Percentiles rank a stretch among this genome's conserved stretches.
Evolutionary conservation across 2,329 filamentous ascomycete genomes (phyloP).

Genomic region (Sporothrix sp.): DNA sequence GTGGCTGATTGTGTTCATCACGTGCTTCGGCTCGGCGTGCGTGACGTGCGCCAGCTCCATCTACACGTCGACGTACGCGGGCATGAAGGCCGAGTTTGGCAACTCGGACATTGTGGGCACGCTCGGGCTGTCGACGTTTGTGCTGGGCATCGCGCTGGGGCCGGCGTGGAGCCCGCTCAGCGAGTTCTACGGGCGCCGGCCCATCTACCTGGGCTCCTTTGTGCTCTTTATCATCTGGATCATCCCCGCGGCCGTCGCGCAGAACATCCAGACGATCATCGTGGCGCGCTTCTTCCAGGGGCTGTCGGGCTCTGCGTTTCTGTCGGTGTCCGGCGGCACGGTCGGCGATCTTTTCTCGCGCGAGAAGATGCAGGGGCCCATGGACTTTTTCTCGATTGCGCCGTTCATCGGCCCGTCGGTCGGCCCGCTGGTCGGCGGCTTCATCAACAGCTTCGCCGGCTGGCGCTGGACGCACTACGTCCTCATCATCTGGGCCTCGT

Average conservation of each 20-base stretch:
- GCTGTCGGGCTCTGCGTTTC: conserved; percentile 57
- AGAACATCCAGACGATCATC: conserved; percentile 72
- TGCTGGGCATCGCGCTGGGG: conserved; percentile 60
- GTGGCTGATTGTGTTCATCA: conserved; percentile 69
- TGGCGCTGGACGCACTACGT: conserved; percentile 85
- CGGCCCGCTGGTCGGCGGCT: conserved; percentile 59
- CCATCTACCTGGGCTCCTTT: conserved; percentile 71
- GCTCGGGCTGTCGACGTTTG: conserved; percentile 72
- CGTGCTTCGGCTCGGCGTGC: conserved; percentile 65
- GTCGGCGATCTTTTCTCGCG: conserved; percentile 69
- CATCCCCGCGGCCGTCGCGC: conserved; percentile 70
- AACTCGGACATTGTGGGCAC: conserved; percentile 64
- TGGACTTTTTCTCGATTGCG: conserved; percentile 66
- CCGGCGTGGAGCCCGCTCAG: conserved; percentile 56
- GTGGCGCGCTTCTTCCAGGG: conserved; percentile 70
- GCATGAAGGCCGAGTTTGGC: conserved; percentile 66
- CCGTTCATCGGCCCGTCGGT: conserved; percentile 55
- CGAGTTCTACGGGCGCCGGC: conserved; percentile 73
- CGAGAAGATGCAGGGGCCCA: conserved; percentile 63
- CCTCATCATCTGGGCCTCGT: conserved; percentile 70
- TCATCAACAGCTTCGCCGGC: conserved; percentile 64
- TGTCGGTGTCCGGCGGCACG: conserved; percentile 72
- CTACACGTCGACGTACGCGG: conserved; percentile 72
- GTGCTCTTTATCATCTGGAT: conserved; percentile 67
- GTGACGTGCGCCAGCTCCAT: conserved; percentile 72